phyloP scores from a whole-genome alignment of 169 alveolate genomes.

The Eimeria zaria region DNA sequence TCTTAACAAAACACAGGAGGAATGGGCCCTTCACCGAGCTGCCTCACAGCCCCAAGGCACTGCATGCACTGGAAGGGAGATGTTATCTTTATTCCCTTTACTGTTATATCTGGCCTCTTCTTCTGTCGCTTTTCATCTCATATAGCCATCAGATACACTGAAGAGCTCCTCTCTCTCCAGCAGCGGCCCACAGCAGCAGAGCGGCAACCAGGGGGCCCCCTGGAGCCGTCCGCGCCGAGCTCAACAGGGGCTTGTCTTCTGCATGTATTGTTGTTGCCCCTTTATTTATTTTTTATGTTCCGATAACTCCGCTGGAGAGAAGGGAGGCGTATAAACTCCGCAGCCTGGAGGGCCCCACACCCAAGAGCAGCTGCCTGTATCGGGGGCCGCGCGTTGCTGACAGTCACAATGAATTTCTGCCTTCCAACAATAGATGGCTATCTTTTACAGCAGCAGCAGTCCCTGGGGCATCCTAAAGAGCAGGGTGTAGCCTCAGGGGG shows the following conservation, averaged over 20 bases:
- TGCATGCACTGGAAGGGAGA: background rate
- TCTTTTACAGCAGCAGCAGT: background rate
- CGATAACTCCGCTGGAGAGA: background rate
- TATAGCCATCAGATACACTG: background rate
- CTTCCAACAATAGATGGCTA: slow-evolving; percentile 40
- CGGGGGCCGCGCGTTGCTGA: slow-evolving; percentile 28
- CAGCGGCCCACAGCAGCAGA: background rate
- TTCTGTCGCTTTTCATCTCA: background rate
- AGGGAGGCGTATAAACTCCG: background rate
- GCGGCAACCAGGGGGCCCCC: slow-evolving; percentile 25
- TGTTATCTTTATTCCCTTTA: background rate
- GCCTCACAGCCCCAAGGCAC: slow-evolving; percentile 55
- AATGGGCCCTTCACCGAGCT: background rate
- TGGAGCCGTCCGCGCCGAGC: background rate
- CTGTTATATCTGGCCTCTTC: background rate
- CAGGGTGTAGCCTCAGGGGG: background rate
- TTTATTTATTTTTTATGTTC: background rate
- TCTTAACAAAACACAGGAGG: background rate
- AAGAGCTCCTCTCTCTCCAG: background rate
- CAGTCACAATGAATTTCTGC: slow-evolving; percentile 38
- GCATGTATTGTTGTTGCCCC: background rate
- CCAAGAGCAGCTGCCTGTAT: background rate
- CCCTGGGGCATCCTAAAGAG: background rate
- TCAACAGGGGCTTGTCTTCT: slow-evolving; percentile 6
- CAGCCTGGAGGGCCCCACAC: slow-evolving; percentile 54